These are phyloP conservation scores for Pleurostoma richardsiae DNA, from an alignment of 2,329 filamentous ascomycete species.

Conservation along the genomic window DNA sequence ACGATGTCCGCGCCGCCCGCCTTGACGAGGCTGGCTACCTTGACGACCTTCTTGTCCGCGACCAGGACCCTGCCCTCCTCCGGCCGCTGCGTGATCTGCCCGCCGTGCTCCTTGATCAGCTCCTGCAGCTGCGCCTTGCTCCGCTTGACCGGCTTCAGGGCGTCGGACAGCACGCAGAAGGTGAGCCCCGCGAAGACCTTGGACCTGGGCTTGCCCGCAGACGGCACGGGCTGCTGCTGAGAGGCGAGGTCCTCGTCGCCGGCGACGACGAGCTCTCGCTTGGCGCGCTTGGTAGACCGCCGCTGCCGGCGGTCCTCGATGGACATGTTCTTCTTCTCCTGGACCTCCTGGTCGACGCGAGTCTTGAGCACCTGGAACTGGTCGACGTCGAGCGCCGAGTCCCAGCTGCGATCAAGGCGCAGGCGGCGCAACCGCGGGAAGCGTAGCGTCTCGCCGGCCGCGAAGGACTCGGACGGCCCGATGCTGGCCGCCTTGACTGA, in stretches of 20 bases:
- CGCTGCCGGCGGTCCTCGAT: conserved; percentile 63
- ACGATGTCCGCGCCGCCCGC: conserved; percentile 66
- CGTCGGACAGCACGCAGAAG: conserved; percentile 82
- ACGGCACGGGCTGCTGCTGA: conserved; percentile 2
- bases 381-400: conserved; percentile 69
- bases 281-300: conserved; percentile 54
- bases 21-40: conserved; percentile 79
- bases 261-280: conserved; percentile 64
- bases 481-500: conserved; percentile 85
- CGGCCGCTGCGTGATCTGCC: conserved; percentile 70
- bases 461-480: conserved; percentile 70
- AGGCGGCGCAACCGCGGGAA: conserved; percentile 87
- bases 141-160: conserved; percentile 63
- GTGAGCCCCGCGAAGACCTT: conserved; percentile 69
- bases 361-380: conserved; percentile 71
- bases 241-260: conserved; percentile 47
- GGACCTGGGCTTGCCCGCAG: conserved; percentile 39
- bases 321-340: conserved; percentile 69
- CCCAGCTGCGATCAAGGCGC: conserved; percentile 80
- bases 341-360: conserved; percentile 63
- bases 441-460: conserved; percentile 70
- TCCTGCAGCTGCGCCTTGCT: conserved; percentile 75
- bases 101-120: conserved; percentile 79
- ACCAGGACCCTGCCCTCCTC: conserved; percentile 61
- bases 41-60: conserved; percentile 75